These are phyloP conservation scores for Sextonia rubra DNA, from an alignment of 164 flowering plant species.

Conservation along the genomic window DNA sequence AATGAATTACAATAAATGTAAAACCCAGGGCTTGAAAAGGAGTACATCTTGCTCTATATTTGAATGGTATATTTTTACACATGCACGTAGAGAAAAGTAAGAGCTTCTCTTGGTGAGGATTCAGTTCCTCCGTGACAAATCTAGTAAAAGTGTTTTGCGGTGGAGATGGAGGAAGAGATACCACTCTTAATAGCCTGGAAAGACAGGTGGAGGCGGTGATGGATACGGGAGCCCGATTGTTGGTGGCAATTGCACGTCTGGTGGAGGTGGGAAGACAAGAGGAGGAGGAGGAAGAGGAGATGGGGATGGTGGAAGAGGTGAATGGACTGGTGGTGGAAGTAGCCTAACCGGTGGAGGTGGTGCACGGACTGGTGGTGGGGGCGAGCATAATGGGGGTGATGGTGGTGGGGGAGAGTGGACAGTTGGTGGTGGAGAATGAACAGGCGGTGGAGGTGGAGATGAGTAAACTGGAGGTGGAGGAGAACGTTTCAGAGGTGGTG, in stretches of 20 bases:
- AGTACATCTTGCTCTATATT: too few relatives aligned
- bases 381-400: neutral
- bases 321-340: conserved; percentile 11
- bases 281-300: conserved; percentile 15
- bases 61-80: too few relatives aligned
- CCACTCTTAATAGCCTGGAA: conserved; percentile 10
- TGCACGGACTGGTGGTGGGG: neutral
- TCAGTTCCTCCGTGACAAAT: neutral
- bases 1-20: neutral
- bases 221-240: conserved; percentile 7
- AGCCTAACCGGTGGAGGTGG: conserved; percentile 4
- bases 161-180: neutral
- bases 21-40: neutral
- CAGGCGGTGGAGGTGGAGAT: conserved; percentile 9
- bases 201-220: conserved; percentile 16
- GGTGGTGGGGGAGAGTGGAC: neutral
- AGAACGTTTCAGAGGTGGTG: neutral
- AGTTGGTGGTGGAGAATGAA: conserved; percentile 5
- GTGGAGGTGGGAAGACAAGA: conserved; percentile 7
- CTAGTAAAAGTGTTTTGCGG: neutral
- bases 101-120: neutral
- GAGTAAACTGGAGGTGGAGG: conserved; percentile 11
- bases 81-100: too few relatives aligned
- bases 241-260: conserved; percentile 4
- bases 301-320: neutral